Evolutionary conservation across 1,284 basidiomycete genomes (phyloP).

Genomic region (Rhodofomes roseus): DNA sequence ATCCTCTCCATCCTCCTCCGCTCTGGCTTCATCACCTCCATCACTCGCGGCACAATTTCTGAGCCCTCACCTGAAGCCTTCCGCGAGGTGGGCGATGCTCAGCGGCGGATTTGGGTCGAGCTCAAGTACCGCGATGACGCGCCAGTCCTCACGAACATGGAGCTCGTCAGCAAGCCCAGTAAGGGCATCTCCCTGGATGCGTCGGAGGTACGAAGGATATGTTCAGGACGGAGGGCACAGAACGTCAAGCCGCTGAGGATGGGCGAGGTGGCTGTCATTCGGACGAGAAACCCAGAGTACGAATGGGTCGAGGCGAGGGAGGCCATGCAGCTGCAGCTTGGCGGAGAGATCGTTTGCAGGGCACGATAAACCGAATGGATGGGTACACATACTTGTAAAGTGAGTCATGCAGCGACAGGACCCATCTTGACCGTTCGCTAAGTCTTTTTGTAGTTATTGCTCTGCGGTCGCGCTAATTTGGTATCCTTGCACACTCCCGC

Average conservation of each 20-base stretch:
- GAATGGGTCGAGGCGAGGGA: conserved; percentile 74
- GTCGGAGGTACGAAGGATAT: conserved; percentile 69
- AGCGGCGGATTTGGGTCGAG: conserved; percentile 82
- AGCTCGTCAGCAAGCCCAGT: conserved; percentile 72
- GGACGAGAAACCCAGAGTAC: conserved; percentile 64
- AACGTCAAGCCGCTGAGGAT: conserved; percentile 72
- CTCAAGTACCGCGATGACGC: conserved; percentile 87
- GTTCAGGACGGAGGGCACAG: conserved; percentile 69
- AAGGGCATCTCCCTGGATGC: conserved; percentile 72
- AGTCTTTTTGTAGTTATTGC: background rate
- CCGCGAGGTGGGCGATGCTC: conserved; percentile 46
- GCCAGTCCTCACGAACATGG: conserved; percentile 74
- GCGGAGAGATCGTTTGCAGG: conserved; percentile 74
- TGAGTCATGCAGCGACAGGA: background rate
- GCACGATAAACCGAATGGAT: conserved; percentile 32
- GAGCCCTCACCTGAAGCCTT: conserved; percentile 65
- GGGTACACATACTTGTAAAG: background rate
- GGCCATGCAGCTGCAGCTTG: conserved; percentile 57
- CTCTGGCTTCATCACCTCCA: conserved; percentile 77
- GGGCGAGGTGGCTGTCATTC: conserved; percentile 85
- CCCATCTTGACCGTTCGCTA: no score
- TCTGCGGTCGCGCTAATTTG: background rate
- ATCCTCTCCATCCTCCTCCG: conserved; percentile 85
- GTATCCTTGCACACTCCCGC: background rate
- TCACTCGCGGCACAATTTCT: conserved; percentile 76